Base-by-base conservation (phyloP, 305 asterid species). In the Striga hermonthica region DNA sequence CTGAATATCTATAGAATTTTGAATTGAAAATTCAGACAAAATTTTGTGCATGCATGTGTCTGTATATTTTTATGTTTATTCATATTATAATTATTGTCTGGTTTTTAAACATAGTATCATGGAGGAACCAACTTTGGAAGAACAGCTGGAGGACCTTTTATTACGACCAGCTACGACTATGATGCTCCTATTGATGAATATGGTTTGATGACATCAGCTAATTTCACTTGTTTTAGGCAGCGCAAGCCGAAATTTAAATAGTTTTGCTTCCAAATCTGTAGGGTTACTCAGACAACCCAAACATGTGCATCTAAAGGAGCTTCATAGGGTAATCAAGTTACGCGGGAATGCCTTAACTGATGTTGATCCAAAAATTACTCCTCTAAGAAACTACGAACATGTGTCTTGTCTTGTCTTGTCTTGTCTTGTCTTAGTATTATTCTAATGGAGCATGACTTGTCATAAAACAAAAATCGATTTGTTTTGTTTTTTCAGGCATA, bases 181-280 rank as follows among this genome's bases (percentile, higher is more conserved):
- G 99, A 93, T 80, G 99, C 99, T 74, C 99, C 99, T 31, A 84
- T 93, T 11, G 97, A 93, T 74, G 97, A 88, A 88, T 93, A 86
- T 45, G 99, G 99, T 92, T 61, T 66, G 80, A 5, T 47, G 31
- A 22, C 31, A 22, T 22, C 31, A 22, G 31, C 31, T 22, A 22
- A 22, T 22, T 22, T 22, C 31, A 22, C 31, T 22, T 22, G 31
- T 22, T 22, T 22, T 22, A 22, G 31, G 2, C 31, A 22, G 31
- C 13, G 36, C 57, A 38, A 72, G 45, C 14, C 14, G 13, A 54
- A 57, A 47, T 22, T 22, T 22, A 22, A 22, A 22, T 43, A 34
- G 14, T 45, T 4, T 67, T 44, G 52, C 9, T 49, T 13, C 34
- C 36, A 13, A 47, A 45, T 76, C 60, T 10, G 60, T 76, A 90